Evolutionary conservation across 139 green algal species (phyloP), one percentile per base, ranked within the genome.

Genomic region (Picochlorum sp.): DNA sequence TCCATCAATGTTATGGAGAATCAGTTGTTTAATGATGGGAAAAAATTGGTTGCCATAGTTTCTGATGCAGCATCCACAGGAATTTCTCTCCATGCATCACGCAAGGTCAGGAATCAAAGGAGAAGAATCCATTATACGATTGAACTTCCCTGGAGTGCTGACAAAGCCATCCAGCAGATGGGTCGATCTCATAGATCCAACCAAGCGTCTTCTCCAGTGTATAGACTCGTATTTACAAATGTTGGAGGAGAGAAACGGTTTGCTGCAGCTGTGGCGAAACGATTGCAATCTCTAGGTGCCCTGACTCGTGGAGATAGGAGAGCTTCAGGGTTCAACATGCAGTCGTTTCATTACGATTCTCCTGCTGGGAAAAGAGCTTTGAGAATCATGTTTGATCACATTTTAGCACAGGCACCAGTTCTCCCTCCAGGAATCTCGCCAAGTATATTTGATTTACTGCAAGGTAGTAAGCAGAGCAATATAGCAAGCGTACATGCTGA

Each of bases 91-190:
- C 58, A 65, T 65, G 58, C 58, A 10, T 23, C 57, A 11, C 18
- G 57, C 20, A 23, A 58, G 21, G 65, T 60, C 6, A 47, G 52
- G 5, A 83, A 86, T 66, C 72, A 81, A 61, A 75, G 78, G 20
- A 65, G 86, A 4, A 72, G 88, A 18, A 63, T 88, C 34, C 89
- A 96, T 77, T 67, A 95, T 24, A 96, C 88, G 45, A 85, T 96
- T 23, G 90, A 96, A 80, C 81, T 96, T 65, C 86, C 89, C 47
- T 96, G 89, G 87, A 79, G 52, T 13, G 89, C 89, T 2, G 89
- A 96, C 73, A 95, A 95, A 70, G 85, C 90, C 47, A 92, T 96
- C 32, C 90, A 96, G 78, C 90, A 96, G 80, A 82, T 96, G 13
- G 90, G 90, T 28, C 64, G 76, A 37, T 74, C 63, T 23, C 79